Evolutionary conservation across 2,329 filamentous ascomycete species (phyloP), one percentile per base, ranked within the genome.

Genomic region (Teratosphaeriaceae sp.): DNA sequence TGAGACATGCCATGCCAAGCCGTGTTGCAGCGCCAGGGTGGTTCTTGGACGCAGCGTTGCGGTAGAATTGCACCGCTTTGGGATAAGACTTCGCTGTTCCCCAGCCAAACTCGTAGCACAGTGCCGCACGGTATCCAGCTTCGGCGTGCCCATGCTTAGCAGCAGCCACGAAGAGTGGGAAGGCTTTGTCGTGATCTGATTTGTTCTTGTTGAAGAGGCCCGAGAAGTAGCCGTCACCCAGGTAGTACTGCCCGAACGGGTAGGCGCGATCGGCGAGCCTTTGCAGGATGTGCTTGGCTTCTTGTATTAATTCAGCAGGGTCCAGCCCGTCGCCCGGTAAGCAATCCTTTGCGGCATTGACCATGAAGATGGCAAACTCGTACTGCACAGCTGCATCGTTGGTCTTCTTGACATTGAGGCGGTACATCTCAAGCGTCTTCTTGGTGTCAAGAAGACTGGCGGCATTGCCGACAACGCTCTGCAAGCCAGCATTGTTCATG

Each of bases 31-130:
- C 90, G 38, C 92, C 92, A 0, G 92, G 92, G 58, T 98, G 92
- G 47, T 88, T 86, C 65, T 96, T 97, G 5, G 89, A 86, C 2
- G 92, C 89, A 8, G 89, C 85, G 49, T 85, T 83, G 42, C 90
- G 83, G 60, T 95, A 85, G 64, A 92, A 98, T 62, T 97, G 89
- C 1, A 94, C 85, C 33, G 92, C 90, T 67, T 96, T 96, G 38
- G 84, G 80, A 44, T 85, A 84, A 58, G 96, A 88, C 58, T 88
- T 88, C 44, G 88, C 82, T 58, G 84, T 94, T 30, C 92, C 92
- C 92, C 92, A 98, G 49, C 89, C 92, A 65, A 96, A 97, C 65
- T 98, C 92, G 68, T 97, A 97, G 70, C 89, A 96, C 43, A 98
- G 74, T 13, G 85, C 92, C 40, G 90, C 84, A 43, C 92, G 85